Base-by-base conservation (phyloP, 2,329 filamentous ascomycete species). In the Fusarium proliferatum region DNA sequence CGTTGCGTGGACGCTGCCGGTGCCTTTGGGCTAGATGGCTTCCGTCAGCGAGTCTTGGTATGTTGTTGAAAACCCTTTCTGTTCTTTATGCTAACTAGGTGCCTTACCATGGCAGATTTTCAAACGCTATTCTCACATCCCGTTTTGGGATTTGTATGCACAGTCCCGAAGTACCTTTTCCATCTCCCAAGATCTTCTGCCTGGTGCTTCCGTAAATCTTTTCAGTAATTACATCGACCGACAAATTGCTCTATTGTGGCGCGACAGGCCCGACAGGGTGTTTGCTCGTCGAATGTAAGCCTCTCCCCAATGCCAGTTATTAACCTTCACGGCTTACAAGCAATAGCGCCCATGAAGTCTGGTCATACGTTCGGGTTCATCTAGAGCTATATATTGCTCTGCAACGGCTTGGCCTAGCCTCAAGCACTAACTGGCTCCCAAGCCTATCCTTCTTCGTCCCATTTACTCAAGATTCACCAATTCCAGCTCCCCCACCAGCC, bases 31-130 rank as follows among this genome's bases (percentile, higher is more conserved):
- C 73, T 90, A 17, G 84, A 86, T 36, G 87, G 87, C 8, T 77
- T 89, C 67, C 82, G 88, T 34, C 85, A 89, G 66, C 85, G 89
- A 13, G 85, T 90, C n/a, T 71, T 90, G 67, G 87, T 89, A 74
- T 51, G 82, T 66, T 16, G 13, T 60, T 11, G n/a, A 33, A 6
- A 34, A n/a, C 5, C 3, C 51, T 17, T n/a, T n/a, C 48, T 26
- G 34, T 36, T 53, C 15, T 12, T 9, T 28, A 16, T 56, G 30
- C 73, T 79, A 42, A 77, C 51, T 6, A 19, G 30, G 48, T 51
- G 21, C 17, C 41, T 39, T 58, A 13, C n/a, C 13, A 10, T n/a
- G 21, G 16, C 10, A 89, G 87, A 82, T 90, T 4, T 90, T 89
- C 77, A 85, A 84, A 67, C 80, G 82, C 38, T 88, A 87, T 52